Base-by-base conservation (phyloP, 2,329 filamentous ascomycete genomes). In the Xylaria sp. region DNA sequence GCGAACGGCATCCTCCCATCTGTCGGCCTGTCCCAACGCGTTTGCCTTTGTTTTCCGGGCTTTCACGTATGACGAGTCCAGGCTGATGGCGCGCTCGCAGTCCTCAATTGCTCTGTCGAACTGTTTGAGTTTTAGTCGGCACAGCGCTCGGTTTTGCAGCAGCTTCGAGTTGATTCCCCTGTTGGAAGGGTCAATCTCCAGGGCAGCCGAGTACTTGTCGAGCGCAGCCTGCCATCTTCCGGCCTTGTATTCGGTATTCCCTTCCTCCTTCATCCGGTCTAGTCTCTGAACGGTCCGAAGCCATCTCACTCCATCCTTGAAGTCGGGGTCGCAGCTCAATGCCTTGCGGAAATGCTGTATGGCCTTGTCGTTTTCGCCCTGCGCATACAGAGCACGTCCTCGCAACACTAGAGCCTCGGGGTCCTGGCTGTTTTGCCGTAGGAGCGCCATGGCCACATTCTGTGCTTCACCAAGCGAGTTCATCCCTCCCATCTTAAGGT, bases 331-430 rank as follows among this genome's bases (percentile, higher is more conserved):
- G 71, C 92, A 91, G 71, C 82, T 89, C 51, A 96, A 77, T 18
- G 93, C 94, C 76, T 94, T 90, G 61, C 91, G 86, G 77, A 97
- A 94, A 72, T 95, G 90, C 69, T 93, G 90, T 40, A 96, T 83
- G 1, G 94, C 93, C 79, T 97, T 96, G 2, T 95, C 90, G 67
- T 96, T 96, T 64, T 99, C 94, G 24, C 94, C 94, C 70, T 94
- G 90, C 3, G 87, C 88, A 67, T 97, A 97, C 45, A 96, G 81
- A 16, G 91, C 89, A 59, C 92, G 86, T 20, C 93, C 94, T 44
- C 93, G 86, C 47, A 99, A 83, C 5, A 97, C 90, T 60, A 99
- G 78, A 1, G 93, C 94, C 75, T 99, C 94, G 1, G 94, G 92
- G 68, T 99, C 94, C 70, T 93, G 89, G 71, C 81, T 91, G 77